Percentiles rank a stretch among this genome's conserved stretches.
These are phyloP conservation scores for Pisolithus tinctorius DNA, from an alignment of 768 basidiomycete genomes.

Conservation along the genomic window DNA sequence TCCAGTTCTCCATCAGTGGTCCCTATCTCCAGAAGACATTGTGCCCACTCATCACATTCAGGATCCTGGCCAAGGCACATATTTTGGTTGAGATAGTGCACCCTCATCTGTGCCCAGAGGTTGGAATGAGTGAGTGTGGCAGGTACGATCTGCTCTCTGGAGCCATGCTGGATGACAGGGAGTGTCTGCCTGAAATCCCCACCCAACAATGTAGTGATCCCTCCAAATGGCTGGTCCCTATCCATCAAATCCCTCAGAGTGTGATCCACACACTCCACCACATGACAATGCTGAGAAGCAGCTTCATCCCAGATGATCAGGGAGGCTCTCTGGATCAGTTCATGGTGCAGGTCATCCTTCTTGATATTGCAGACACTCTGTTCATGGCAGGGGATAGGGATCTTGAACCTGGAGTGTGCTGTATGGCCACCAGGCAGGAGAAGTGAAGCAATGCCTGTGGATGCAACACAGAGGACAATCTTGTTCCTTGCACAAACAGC, in stretches of 20 bases:
- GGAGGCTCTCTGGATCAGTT: slow-evolving; percentile 23
- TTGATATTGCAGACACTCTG: slow-evolving; percentile 21
- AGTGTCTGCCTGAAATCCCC: slow-evolving; percentile 44
- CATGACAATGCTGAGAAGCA: background rate
- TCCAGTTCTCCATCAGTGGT: slow-evolving; percentile 11
- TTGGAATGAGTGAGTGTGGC: slow-evolving; percentile 29
- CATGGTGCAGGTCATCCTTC: slow-evolving; percentile 24
- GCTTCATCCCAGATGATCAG: slow-evolving; percentile 41
- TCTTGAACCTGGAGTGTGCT: slow-evolving; percentile 42
- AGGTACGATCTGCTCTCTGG: slow-evolving; percentile 31
- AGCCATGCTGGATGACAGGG: slow-evolving; percentile 35
- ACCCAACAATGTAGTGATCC: slow-evolving; percentile 40
- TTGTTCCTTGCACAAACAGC: slow-evolving; percentile 18
- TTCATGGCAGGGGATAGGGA: slow-evolving; percentile 33
- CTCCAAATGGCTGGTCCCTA: slow-evolving; percentile 33
- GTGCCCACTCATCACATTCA: slow-evolving; percentile 27
- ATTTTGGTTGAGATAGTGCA: slow-evolving; percentile 32
- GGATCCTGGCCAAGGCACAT: slow-evolving; percentile 32
- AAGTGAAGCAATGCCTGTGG: slow-evolving; percentile 41
- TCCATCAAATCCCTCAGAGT: slow-evolving; percentile 28
- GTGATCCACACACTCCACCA: slow-evolving; percentile 33
- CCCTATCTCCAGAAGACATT: slow-evolving; percentile 34
- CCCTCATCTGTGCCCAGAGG: slow-evolving; percentile 30
- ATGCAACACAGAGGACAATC: slow-evolving; percentile 42
- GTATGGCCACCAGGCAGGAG: slow-evolving; percentile 39